A percentile compares a stretch with the other conserved stretches of the same genome.
phyloP scores from a whole-genome alignment of 371 early-diverging fungal genomes.

The Rhizopus delemar region DNA sequence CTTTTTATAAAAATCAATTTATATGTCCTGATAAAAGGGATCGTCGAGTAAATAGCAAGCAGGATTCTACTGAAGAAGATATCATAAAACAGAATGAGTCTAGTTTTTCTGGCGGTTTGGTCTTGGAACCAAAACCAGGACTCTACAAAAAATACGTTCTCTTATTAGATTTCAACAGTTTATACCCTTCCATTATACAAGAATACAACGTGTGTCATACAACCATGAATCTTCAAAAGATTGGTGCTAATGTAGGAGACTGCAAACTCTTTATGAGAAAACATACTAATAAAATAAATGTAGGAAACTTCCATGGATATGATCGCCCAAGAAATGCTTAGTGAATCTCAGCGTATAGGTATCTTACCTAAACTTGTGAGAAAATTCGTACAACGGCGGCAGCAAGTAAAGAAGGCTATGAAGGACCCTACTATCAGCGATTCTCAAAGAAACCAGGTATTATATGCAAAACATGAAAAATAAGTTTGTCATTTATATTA shows the following conservation, averaged over 20 bases:
- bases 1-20: conserved; percentile 82
- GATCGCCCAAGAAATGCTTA: conserved; percentile 78
- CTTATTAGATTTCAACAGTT: conserved; percentile 98
- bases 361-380: conserved; percentile 91
- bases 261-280: conserved; percentile 2
- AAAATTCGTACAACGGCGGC: conserved; percentile 90
- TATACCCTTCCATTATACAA: conserved; percentile 99
- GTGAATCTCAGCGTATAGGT: conserved; percentile 65
- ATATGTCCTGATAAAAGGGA: conserved; percentile 82
- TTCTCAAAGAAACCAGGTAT: conserved; percentile 54
- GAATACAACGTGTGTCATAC: conserved; percentile 99
- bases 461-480: conserved; percentile 14
- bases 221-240: conserved; percentile 73
- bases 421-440: conserved; percentile 57
- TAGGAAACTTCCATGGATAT: conserved; percentile 5
- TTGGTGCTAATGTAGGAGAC: conserved; percentile 4
- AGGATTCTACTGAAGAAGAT: background rate
- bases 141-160: conserved; percentile 97
- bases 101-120: conserved; percentile 87
- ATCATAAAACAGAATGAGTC: conserved; percentile 16
- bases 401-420: conserved; percentile 90
- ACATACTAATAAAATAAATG: background rate
- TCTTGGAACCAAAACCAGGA: conserved; percentile 97
- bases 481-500: conserved; percentile 48
- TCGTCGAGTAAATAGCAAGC: background rate